Base-by-base conservation (phyloP, 331 rosid genomes). In the Quercus phellos region DNA sequence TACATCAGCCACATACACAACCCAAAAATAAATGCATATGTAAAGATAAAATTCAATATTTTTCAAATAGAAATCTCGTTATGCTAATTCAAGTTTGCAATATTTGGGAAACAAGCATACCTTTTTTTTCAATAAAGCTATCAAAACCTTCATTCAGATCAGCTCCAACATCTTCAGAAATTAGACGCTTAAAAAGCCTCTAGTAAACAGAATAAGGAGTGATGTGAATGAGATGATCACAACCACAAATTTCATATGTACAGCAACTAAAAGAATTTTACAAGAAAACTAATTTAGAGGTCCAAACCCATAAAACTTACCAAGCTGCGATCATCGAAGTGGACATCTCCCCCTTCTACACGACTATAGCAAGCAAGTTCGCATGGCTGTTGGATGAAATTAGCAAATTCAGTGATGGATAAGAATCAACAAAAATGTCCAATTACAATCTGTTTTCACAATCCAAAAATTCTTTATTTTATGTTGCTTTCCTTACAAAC, bases 141-240 rank as follows among this genome's bases (percentile, higher is more conserved):
- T 95, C 98, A 85, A 82, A 95, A 64, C 98, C 97, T 32, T 95
- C 87, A 78, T 90, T 92, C 77, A 95, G 83, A 86, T 90, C 90
- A 64, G 97, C 91, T 77, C 99, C 98, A 79, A 94, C 73, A 80
- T 94, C 97, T 81, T 94, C 99, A 34, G 90, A 86, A 68, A 94
- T 88, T 67, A 88, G 92, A 70, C 99, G 93, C 85, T 94, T 94
- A 76, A 94, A 94, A 83, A 92, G 97, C 83, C 99, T 88, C 99
- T 94, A 67, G 77, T 77, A 75, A 79, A 80, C 51, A 73, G 55
- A 79, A 50, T 46, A 72, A 70, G 32, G 22, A 68, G 74, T 24
- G 5, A 5, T 71, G 70, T 56, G 70, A 77, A 75, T 54, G 30
- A 72, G 46, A 18, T 58, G 79, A 38, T 38, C 60, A 72, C 11